phyloP scores from a whole-genome alignment of 495 filamentous ascomycete genomes.

The Podospora australis region DNA sequence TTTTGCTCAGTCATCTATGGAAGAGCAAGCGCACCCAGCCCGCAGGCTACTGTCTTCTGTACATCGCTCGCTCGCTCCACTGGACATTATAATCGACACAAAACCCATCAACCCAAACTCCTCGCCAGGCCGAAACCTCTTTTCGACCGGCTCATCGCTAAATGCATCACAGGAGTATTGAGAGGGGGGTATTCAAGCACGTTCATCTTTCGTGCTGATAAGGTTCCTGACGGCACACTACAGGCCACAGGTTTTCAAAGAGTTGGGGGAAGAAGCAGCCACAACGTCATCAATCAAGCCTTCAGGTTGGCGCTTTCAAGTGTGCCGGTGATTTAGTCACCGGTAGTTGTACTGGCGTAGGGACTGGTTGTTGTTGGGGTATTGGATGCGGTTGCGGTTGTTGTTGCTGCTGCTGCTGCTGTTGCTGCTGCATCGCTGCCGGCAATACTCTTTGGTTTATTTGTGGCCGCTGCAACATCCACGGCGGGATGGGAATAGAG shows the following conservation, averaged over 20 bases:
- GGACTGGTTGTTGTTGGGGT: slow-evolving; percentile 3
- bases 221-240: neutral
- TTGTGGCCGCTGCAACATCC: slow-evolving; percentile 20
- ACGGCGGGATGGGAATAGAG: slow-evolving; percentile 51
- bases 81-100: slow-evolving; percentile 22
- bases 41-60: slow-evolving; percentile 19
- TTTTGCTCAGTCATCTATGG: neutral
- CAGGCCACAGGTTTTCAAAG: neutral
- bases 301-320: slow-evolving; percentile 8
- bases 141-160: slow-evolving; percentile 23
- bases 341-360: slow-evolving; percentile 6
- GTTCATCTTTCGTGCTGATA: slow-evolving; percentile 4
- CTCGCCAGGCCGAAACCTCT: slow-evolving; percentile 18
- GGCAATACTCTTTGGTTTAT: slow-evolving; percentile 2
- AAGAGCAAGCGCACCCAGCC: neutral
- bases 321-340: slow-evolving; percentile 1
- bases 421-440: slow-evolving; percentile 9
- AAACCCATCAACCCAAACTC: slow-evolving; percentile 23
- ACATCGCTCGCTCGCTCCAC: slow-evolving; percentile 14
- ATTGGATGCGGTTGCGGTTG: slow-evolving; percentile 18
- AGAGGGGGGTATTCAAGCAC: slow-evolving; percentile 21
- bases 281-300: neutral
- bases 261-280: neutral
- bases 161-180: slow-evolving; percentile 27
- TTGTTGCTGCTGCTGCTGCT: slow-evolving; percentile 14